Evolutionary conservation across 768 basidiomycete genomes (phyloP), one percentile per base, ranked within the genome.

Genomic region (Russula sp.): DNA sequence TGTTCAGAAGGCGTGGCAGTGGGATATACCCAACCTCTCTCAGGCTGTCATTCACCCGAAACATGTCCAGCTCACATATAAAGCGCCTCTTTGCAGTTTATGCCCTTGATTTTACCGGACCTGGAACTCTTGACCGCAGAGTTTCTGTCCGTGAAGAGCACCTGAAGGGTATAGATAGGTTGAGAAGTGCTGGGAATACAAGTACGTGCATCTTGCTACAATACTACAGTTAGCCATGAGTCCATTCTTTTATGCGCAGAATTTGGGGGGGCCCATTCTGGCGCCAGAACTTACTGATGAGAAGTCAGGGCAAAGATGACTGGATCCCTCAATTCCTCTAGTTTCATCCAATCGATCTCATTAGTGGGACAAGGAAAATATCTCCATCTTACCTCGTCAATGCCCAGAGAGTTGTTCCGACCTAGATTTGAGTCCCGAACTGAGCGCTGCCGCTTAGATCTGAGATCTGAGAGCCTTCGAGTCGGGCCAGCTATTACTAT

Each of bases 51-150:
- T 57, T 51, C 40, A 57, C 22, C 56, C 36, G 38, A 14, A 40
- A 5, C 22, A 57, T 57, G 62, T 63, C 62, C 38, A 51, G 22
- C 30, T 57, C 55, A 49, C 32, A 56, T 18, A 20, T 54, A 22
- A 63, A 61, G 34, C 59, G 65, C 46, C 62, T 57, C 44, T 76
- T 72, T 62, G 48, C 74, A 10, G 69, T 75, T 11, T 76, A 69
- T 40, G 74, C 75, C 1, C 76, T 75, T 0, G 76, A 76, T 67
- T 73, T 69, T 42, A 69, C 66, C 3, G 73, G 73, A 57, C 64
- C 65, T 2, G 72, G 69, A 5, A 69, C 63, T 13, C 66, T 74
- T 38, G 64, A 66, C 18, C 69, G 71, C 5, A 65, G 75, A 16
- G 42, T 73, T 51, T 56, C 58, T 8, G 72, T 74, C 8, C 73